phyloP scores from a whole-genome alignment of 768 basidiomycete species.

The Scleroderma citrinum region DNA sequence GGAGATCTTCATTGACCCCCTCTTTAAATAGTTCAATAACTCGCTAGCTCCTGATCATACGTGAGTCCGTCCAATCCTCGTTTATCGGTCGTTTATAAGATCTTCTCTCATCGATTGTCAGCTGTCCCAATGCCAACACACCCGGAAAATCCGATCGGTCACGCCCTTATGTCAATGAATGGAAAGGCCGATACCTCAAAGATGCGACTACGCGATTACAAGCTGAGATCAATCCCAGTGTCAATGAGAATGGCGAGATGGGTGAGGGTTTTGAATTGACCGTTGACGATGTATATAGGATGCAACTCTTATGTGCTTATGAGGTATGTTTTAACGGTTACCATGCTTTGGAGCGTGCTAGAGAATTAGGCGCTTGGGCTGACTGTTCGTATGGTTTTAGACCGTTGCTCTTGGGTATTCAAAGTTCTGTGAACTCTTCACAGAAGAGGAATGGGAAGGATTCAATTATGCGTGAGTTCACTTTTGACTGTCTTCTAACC shows the following conservation, averaged over 20 bases:
- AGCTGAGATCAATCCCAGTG: conserved; percentile 34
- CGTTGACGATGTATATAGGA: conserved; percentile 63
- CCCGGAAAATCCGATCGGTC: conserved; percentile 51
- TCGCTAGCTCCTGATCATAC: conserved; percentile 84
- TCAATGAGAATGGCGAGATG: conserved; percentile 1
- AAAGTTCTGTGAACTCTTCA: conserved; percentile 87
- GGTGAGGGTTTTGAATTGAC: conserved; percentile 50
- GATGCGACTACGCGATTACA: conserved; percentile 59
- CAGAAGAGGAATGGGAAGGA: conserved; percentile 88
- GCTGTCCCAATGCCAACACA: conserved; percentile 50
- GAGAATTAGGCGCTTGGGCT: not conserved
- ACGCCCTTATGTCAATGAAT: conserved; percentile 49
- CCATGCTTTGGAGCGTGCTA: not conserved
- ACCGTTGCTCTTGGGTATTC: conserved; percentile 91
- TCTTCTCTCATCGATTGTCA: conserved; percentile 17
- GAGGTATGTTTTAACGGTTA: conserved; percentile 43
- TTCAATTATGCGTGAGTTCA: conserved; percentile 74
- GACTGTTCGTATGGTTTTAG: conserved; percentile 28
- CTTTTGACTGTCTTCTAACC: not conserved
- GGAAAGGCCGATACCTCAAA: conserved; percentile 69
- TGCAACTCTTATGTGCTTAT: conserved; percentile 83
- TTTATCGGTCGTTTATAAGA: too few relatives aligned
- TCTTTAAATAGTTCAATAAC: conserved; percentile 57
- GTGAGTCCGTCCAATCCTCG: conserved; percentile 27
- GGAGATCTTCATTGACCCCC: not conserved